These are phyloP conservation scores for Celoporthe dispersa DNA, from an alignment of 2,329 filamentous ascomycete species.

Conservation along the genomic window DNA sequence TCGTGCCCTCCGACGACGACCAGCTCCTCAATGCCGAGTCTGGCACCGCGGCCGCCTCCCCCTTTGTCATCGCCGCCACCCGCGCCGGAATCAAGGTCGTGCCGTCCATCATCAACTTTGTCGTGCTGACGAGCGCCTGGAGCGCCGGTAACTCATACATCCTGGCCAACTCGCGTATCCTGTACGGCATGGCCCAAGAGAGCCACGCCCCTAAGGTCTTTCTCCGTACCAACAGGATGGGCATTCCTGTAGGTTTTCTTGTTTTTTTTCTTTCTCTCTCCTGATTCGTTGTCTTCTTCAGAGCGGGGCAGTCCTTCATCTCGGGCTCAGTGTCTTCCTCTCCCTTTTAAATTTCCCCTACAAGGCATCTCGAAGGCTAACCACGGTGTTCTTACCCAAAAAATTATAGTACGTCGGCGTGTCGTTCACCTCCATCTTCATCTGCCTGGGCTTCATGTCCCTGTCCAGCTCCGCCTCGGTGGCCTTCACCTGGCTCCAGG, in stretches of 20 bases:
- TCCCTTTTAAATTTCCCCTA: neutral
- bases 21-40: slow-evolving; percentile 51
- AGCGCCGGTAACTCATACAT: slow-evolving; percentile 57
- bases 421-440: slow-evolving; percentile 10
- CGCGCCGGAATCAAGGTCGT: slow-evolving; percentile 57
- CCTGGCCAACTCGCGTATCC: slow-evolving; percentile 58
- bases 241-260: slow-evolving; percentile 37
- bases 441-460: slow-evolving; percentile 21
- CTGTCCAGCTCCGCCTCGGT: slow-evolving; percentile 20
- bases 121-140: slow-evolving; percentile 57
- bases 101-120: slow-evolving; percentile 58
- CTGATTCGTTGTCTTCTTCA: too few species aligned
- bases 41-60: slow-evolving; percentile 51
- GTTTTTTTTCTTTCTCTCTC: neutral
- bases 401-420: slow-evolving; percentile 11
- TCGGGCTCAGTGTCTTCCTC: slow-evolving; percentile 1
- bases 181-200: slow-evolving; percentile 58
- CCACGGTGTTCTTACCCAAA: slow-evolving; percentile 30
- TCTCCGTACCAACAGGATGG: slow-evolving; percentile 52
- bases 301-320: neutral
- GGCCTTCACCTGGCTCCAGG: slow-evolving; percentile 34
- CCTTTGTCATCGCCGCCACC: slow-evolving; percentile 55
- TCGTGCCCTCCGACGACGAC: slow-evolving; percentile 56
- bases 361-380: slow-evolving; percentile 13
- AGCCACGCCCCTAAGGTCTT: slow-evolving; percentile 57